Evolutionary conservation across 768 basidiomycete genomes (phyloP), one percentile per base, ranked within the genome.

Genomic region (Pluteus cervinus): DNA sequence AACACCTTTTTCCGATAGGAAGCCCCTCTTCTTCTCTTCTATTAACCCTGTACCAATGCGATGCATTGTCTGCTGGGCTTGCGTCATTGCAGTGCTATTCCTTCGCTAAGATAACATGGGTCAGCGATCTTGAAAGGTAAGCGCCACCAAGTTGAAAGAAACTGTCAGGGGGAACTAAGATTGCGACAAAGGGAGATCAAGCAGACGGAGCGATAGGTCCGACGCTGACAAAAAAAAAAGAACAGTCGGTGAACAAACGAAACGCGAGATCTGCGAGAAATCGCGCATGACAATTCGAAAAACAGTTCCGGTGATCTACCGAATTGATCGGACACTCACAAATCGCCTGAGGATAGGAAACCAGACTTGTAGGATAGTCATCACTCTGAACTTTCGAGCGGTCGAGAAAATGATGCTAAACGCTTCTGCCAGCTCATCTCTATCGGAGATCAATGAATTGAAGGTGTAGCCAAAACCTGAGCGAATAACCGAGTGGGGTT

Each of bases 401-500:
- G 74, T 68, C 10, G 63, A 60, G 45, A 79, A 79, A 26, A 78
- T 75, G 44, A 70, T 52, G 21, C 57, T 54, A 47, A 79, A 80
- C 2, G 76, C 75, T 20, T 58, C 48, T n/a, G 78, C 68, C 12
- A 80, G 69, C 49, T 77, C 70, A 51, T 72, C 69, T 36, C 59
- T 61, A 33, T 63, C 59, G 20, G 68, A 52, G 11, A 49, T 36
- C n/a, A 82, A 67, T 7, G 79, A 62, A 37, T 74, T 58, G 58
- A 82, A 79, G 16, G 59, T 48, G 53, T 83, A 82, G 24, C 71
- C 74, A 49, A 81, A 85, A 3, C 76, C 72, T 76, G 39, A 10
- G 32, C 4, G 21, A 21, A 21, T 38, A 37, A 33, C 39, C 41
- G 18, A 34, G 24, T 14, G 23, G 38, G 16, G 7, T n/a, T n/a